Evolutionary conservation across 768 basidiomycete genomes (phyloP).

Genomic region (Suillus luteus): DNA sequence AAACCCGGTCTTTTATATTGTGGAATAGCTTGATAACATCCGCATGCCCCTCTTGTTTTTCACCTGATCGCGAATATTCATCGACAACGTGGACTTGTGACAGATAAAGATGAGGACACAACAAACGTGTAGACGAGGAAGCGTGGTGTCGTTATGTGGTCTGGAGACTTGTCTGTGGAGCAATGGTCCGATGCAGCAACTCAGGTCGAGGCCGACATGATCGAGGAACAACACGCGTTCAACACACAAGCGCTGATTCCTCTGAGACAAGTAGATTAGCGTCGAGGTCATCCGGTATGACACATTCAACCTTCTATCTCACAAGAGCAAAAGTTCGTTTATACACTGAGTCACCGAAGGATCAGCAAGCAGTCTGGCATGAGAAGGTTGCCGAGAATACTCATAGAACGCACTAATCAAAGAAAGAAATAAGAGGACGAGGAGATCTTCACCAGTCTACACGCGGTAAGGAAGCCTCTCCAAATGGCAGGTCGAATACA

Average conservation of each 20-base stretch:
- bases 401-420: conserved; percentile 35
- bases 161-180: conserved; percentile 71
- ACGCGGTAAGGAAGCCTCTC: conserved; percentile 45
- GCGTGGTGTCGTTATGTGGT: conserved; percentile 58
- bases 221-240: conserved; percentile 70
- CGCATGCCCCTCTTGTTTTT: conserved; percentile 47
- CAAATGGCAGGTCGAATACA: conserved; percentile 60
- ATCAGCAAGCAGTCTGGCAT: conserved; percentile 20
- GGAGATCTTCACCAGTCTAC: conserved; percentile 29
- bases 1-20: conserved; percentile 55
- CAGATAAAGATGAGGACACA: conserved; percentile 72
- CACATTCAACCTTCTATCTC: conserved; percentile 31
- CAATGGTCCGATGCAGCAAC: conserved; percentile 58
- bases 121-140: conserved; percentile 72
- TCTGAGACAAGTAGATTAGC: conserved; percentile 37
- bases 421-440: conserved; percentile 29
- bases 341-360: conserved; percentile 30
- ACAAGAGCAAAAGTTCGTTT: conserved; percentile 22
- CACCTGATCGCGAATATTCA: conserved; percentile 54
- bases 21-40: conserved; percentile 43
- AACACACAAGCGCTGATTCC: conserved; percentile 52
- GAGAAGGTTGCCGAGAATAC: conserved; percentile 32
- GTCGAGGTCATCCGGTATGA: conserved; percentile 29
- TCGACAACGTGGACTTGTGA: conserved; percentile 81
- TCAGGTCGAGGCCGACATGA: conserved; percentile 60